These are phyloP conservation scores for Phytomonas francai DNA, from an alignment of 208 protist genomes.

Conservation along the genomic window DNA sequence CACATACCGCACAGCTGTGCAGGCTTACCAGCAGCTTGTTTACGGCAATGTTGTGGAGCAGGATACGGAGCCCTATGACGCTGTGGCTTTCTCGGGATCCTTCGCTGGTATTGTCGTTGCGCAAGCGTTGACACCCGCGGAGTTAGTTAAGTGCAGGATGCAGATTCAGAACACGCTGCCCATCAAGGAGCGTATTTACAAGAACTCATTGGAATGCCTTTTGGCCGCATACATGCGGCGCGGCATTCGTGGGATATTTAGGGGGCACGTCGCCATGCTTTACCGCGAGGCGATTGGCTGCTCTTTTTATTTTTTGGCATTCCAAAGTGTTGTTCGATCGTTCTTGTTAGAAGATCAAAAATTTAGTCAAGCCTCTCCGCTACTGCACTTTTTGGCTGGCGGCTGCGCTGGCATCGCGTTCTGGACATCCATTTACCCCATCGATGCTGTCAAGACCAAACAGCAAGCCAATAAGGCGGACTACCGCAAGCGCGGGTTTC, in stretches of 20 bases:
- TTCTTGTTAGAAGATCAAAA: slow-evolving; percentile 50
- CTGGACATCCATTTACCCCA: slow-evolving; percentile 86
- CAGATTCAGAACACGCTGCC: slow-evolving; percentile 89
- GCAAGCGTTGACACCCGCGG: slow-evolving; percentile 79
- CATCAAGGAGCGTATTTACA: slow-evolving; percentile 56
- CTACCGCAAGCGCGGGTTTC: slow-evolving; percentile 68
- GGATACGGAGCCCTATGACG: slow-evolving; percentile 63
- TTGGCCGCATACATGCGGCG: slow-evolving; percentile 42
- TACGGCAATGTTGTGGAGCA: slow-evolving; percentile 31
- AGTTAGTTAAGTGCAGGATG: slow-evolving; percentile 90
- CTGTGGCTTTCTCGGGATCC: slow-evolving; percentile 52
- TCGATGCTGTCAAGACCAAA: slow-evolving; percentile 88
- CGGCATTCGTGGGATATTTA: slow-evolving; percentile 73
- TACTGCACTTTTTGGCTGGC: slow-evolving; percentile 77
- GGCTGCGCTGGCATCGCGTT: slow-evolving; percentile 85
- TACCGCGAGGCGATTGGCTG: slow-evolving; percentile 81
- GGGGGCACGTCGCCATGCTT: slow-evolving; percentile 85
- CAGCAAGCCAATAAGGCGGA: slow-evolving; percentile 84
- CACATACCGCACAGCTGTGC: slow-evolving; percentile 50
- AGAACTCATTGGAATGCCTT: slow-evolving; percentile 77
- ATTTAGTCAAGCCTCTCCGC: slow-evolving; percentile 66
- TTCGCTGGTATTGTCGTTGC: slow-evolving; percentile 70
- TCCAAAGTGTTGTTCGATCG: slow-evolving; percentile 69
- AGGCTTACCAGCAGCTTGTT: slow-evolving; percentile 38
- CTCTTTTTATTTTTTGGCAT: slow-evolving; percentile 78